phyloP scores from a whole-genome alignment of 2,329 filamentous ascomycete genomes.

The Cordyceps sp. region DNA sequence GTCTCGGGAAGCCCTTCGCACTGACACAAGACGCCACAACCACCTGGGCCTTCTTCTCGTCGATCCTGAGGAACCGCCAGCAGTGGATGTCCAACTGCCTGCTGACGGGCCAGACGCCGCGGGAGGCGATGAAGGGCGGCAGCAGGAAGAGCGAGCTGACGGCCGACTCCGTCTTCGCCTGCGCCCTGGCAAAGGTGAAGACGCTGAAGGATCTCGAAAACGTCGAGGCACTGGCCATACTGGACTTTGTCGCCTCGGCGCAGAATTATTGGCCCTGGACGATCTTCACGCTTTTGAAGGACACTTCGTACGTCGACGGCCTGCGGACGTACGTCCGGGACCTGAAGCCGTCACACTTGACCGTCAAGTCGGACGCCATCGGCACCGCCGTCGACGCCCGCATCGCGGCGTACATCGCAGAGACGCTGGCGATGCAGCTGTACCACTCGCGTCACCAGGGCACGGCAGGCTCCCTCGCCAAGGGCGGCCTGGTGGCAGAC shows the following conservation, averaged over 20 bases:
- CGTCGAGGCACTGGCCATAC: constrained; percentile 53
- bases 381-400: constrained; percentile 46
- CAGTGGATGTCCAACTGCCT: constrained; percentile 94
- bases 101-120: constrained; percentile 72
- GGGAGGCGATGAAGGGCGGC: constrained; percentile 48
- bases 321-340: constrained; percentile 53
- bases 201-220: constrained; percentile 46
- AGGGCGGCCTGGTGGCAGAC: constrained; percentile 54
- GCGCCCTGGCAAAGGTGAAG: constrained; percentile 55
- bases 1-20: constrained; percentile 59
- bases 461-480: constrained; percentile 46
- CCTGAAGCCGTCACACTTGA: constrained; percentile 33
- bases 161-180: constrained; percentile 50
- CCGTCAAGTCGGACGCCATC: constrained; percentile 35
- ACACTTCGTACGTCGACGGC: constrained; percentile 54
- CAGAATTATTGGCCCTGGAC: constrained; percentile 97
- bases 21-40: constrained; percentile 46
- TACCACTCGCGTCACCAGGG: constrained; percentile 71
- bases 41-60: constrained; percentile 76
- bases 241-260: constrained; percentile 75
- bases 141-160: constrained; percentile 31
- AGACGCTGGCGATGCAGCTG: constrained; percentile 80
- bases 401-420: constrained; percentile 68
- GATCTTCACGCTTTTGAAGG: constrained; percentile 60
- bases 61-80: constrained; percentile 75